Conservation (phyloP, 2,329 filamentous ascomycete species). For the Exophiala phaeomuriformis region DNA sequence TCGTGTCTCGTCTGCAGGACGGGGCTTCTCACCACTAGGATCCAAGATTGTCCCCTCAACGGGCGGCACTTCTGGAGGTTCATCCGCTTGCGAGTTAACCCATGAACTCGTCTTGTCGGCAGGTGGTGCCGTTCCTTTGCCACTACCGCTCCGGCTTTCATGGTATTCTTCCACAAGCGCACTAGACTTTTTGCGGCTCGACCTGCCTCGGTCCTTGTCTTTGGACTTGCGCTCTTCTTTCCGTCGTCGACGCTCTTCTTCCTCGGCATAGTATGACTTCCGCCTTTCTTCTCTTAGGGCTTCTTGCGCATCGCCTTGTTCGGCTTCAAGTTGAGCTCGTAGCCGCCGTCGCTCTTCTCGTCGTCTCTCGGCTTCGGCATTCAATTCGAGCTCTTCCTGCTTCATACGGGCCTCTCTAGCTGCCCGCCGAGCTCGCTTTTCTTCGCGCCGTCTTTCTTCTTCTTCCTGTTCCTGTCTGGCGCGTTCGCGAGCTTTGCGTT, state of each 20-base stretch:
- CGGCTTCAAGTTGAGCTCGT: conserved; percentile 25
- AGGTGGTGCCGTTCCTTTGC: conserved; percentile 26
- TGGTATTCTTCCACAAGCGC: conserved; percentile 32
- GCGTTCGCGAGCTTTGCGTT: conserved; percentile 32
- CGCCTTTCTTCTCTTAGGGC: conserved; percentile 29
- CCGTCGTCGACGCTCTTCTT: conserved; percentile 22
- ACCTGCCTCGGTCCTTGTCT: conserved; percentile 31
- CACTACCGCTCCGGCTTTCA: conserved; percentile 29
- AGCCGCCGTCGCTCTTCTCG: conserved; percentile 31
- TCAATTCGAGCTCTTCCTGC: conserved; percentile 31
- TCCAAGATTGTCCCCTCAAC: conserved; percentile 43
- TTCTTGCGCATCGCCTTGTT: conserved; percentile 16
- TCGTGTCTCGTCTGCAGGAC: conserved; percentile 28
- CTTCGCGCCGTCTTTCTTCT: conserved; percentile 49
- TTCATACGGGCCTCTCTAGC: conserved; percentile 30
- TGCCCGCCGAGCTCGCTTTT: conserved; percentile 51
- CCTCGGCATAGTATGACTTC: conserved; percentile 30
- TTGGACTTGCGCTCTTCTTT: conserved; percentile 30
- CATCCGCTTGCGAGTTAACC: conserved; percentile 42
- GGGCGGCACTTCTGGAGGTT: conserved; percentile 43
- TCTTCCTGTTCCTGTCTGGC: conserved; percentile 52
- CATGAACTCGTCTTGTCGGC: conserved; percentile 45
- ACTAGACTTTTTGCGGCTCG: conserved; percentile 22
- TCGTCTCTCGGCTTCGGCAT: conserved; percentile 35
- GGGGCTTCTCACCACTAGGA: conserved; percentile 26